phyloP scores from a whole-genome alignment of 2,329 filamentous ascomycete genomes.

The Cercospora beticola region DNA sequence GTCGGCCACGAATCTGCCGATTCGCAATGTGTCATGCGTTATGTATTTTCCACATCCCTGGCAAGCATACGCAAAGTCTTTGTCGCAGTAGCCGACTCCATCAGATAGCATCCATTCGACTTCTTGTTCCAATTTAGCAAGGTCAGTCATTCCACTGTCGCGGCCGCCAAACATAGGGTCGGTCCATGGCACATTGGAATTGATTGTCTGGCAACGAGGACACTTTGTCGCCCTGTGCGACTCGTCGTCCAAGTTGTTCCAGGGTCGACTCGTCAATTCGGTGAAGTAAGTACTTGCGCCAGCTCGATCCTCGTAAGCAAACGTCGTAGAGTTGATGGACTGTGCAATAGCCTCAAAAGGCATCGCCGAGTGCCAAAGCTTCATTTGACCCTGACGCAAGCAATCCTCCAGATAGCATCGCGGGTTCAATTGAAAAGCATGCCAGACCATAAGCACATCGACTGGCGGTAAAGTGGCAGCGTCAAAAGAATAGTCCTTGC shows the following conservation, averaged over 20 bases:
- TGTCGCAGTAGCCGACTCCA: slow-evolving; percentile 63
- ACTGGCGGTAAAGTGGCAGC: slow-evolving; percentile 30
- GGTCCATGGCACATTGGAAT: slow-evolving; percentile 59
- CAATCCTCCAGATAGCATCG: slow-evolving; percentile 72
- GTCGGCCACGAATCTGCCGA: slow-evolving; percentile 62
- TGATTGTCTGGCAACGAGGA: slow-evolving; percentile 50
- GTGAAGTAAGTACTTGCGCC: slow-evolving; percentile 51
- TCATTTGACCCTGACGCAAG: slow-evolving; percentile 56
- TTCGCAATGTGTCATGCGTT: slow-evolving; percentile 59
- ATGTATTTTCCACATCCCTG: slow-evolving; percentile 51
- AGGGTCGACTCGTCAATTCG: slow-evolving; percentile 50
- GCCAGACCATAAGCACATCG: slow-evolving; percentile 79
- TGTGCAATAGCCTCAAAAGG: slow-evolving; percentile 63
- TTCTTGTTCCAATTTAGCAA: slow-evolving; percentile 30
- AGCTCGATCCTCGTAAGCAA: slow-evolving; percentile 54
- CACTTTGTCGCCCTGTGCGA: slow-evolving; percentile 54
- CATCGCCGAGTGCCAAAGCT: slow-evolving; percentile 62
- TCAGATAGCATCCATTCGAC: slow-evolving; percentile 37
- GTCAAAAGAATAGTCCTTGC: slow-evolving; percentile 1
- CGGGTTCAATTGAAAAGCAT: slow-evolving; percentile 76
- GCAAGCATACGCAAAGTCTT: slow-evolving; percentile 55
- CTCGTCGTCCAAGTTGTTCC: slow-evolving; percentile 60
- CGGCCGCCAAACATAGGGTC: neutral
- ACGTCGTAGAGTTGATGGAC: slow-evolving; percentile 58
- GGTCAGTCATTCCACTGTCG: neutral